Percentiles rank a stretch among this genome's conserved stretches.
These are phyloP conservation scores for Daldinia sp. DNA, from an alignment of 2,329 filamentous ascomycete genomes.

Conservation along the genomic window DNA sequence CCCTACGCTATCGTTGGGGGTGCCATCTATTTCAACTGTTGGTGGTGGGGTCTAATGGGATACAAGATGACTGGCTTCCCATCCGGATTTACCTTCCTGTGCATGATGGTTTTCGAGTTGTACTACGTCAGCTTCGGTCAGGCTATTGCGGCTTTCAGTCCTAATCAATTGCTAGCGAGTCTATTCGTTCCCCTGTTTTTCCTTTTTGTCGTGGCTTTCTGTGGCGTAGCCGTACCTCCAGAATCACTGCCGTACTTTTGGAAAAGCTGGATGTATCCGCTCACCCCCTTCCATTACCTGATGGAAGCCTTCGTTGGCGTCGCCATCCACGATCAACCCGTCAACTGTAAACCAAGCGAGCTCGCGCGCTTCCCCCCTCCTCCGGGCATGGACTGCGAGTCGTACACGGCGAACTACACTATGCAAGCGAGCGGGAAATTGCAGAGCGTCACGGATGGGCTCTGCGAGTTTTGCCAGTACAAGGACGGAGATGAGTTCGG, in stretches of 20 bases:
- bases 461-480: conserved; percentile 75
- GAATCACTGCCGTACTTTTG: conserved; percentile 71
- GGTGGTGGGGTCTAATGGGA: conserved; percentile 68
- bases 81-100: conserved; percentile 71
- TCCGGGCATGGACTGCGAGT: conserved; percentile 67
- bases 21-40: conserved; percentile 73
- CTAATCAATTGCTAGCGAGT: conserved; percentile 75
- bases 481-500: conserved; percentile 71
- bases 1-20: conserved; percentile 76
- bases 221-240: conserved; percentile 76
- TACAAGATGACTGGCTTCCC: conserved; percentile 64
- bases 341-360: conserved; percentile 68
- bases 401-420: conserved; percentile 68
- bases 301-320: conserved; percentile 71
- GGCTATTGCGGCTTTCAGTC: conserved; percentile 72
- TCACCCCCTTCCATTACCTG: conserved; percentile 76
- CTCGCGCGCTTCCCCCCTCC: conserved; percentile 72
- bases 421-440: conserved; percentile 71
- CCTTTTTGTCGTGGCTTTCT: conserved; percentile 77
- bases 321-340: conserved; percentile 65
- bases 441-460: conserved; percentile 62
- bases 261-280: conserved; percentile 73
- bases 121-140: conserved; percentile 47
- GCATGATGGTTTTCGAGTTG: conserved; percentile 66
- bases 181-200: conserved; percentile 77